Evolutionary conservation across 1,284 basidiomycete species (phyloP), one percentile per base, ranked within the genome.

Genomic region (Fomitopsis betulina): DNA sequence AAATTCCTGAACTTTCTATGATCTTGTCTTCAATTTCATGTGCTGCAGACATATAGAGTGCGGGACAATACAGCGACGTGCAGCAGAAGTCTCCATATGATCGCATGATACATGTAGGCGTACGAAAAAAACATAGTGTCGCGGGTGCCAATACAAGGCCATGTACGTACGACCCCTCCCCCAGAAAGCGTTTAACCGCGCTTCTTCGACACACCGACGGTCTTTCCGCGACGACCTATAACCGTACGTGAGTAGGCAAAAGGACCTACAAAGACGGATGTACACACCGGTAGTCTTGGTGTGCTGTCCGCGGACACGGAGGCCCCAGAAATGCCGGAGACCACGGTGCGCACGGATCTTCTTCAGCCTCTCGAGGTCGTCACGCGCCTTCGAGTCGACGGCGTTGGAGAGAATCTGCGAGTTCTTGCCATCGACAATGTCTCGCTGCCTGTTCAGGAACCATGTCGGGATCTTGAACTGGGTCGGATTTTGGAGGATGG

Each of bases 391-490:
- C 66, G 95, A 96, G 84, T 99, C 97, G 64, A 99, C 93, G 70
- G 85, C 87, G 83, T 99, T 99, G 65, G 97, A 98, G 59, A 99
- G 80, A 63, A 98, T 89, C 79, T 99, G 97, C 59, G 84, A 87
- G 82, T 96, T 89, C 82, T 98, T 99, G 75, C 97, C 97, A 70
- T 98, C 96, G 66, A 93, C 86, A 62, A 98, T 95, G 75, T 99
- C 96, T 75, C 94, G 93, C 78, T 99, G 96, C 79, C 97, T 93
- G 88, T 99, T 99, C 75, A 99, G 78, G 87, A 99, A 98, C 97
- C 97, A 99, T 55, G 87, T 84, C 42, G 96, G 94, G 76, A 99
- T 98, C 85, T 99, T 99, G 91, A 98, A 99, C 76, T 99, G 96
- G 42, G 93, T 93, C 37, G 97, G 97, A 81, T 96, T 98, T 83